Percentiles rank a stretch among this genome's conserved stretches.
Conservation (phyloP, 768 basidiomycete genomes). For the Mycena venus region DNA sequence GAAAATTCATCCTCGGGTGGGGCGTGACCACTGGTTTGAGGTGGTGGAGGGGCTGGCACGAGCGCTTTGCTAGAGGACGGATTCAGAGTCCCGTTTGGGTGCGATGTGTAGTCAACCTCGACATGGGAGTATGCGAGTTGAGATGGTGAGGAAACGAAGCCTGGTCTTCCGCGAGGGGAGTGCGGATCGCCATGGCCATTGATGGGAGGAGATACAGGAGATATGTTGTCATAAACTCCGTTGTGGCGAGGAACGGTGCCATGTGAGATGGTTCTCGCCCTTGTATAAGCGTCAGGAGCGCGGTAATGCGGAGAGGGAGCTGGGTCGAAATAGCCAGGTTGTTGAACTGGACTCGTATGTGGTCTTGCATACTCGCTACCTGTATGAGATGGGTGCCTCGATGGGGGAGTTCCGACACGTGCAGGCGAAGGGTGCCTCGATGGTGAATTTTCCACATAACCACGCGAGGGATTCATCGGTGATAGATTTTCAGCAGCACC, state of each 20-base stretch:
- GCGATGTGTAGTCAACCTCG: neutral
- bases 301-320: neutral
- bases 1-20: constrained; percentile 27
- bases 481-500: neutral
- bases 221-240: neutral
- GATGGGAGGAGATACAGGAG: constrained; percentile 1
- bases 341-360: constrained; percentile 11
- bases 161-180: constrained; percentile 9
- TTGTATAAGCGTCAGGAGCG: neutral
- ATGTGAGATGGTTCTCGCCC: constrained; percentile 17
- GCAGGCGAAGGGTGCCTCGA: neutral
- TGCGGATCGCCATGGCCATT: constrained; percentile 12
- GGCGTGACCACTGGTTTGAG: neutral
- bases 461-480: neutral
- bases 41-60: neutral
- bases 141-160: constrained; percentile 23
- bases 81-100: neutral
- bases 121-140: constrained; percentile 22
- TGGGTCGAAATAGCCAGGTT: constrained; percentile 7
- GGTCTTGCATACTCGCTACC: constrained; percentile 19
- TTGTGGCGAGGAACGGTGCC: neutral
- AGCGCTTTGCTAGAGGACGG: neutral
- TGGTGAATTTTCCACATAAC: neutral
- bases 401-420: neutral
- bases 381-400: constrained; percentile 18